These are phyloP conservation scores for Blastobotrys malaysiensis DNA, from an alignment of 1,139 yeast genomes.

Conservation along the genomic window DNA sequence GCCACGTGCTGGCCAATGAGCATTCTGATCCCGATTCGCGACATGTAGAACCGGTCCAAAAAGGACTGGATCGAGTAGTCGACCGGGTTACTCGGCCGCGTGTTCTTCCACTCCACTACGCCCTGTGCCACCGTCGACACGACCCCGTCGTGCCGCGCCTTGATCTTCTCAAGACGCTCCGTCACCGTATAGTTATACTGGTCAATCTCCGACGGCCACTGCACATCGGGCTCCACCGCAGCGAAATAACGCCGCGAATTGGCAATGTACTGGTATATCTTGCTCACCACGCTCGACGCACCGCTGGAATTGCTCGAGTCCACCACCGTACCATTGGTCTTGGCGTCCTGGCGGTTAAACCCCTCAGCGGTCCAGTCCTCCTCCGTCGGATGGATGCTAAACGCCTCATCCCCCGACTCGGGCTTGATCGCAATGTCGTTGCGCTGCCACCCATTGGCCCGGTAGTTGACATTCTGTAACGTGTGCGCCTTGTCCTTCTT, in stretches of 20 bases:
- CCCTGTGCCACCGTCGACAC: slow-evolving; percentile 93
- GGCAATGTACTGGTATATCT: slow-evolving; percentile 6
- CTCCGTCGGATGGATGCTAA: slow-evolving; percentile 19
- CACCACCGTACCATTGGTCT: slow-evolving; percentile 9
- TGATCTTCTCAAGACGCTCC: slow-evolving; percentile 63
- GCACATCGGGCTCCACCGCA: slow-evolving; percentile 46
- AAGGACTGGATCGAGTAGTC: slow-evolving; percentile 67
- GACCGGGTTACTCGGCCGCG: slow-evolving; percentile 23
- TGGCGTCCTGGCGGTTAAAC: slow-evolving; percentile 14
- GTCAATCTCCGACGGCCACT: slow-evolving; percentile 71
- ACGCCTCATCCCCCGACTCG: slow-evolving; percentile 21
- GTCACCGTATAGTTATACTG: slow-evolving; percentile 66
- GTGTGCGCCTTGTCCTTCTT: slow-evolving; percentile 10
- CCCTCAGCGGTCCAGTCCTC: slow-evolving; percentile 27
- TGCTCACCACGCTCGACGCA: not conserved
- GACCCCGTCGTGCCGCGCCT: slow-evolving; percentile 85
- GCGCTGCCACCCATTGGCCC: slow-evolving; percentile 13
- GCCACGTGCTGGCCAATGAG: slow-evolving; percentile 86
- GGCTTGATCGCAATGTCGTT: slow-evolving; percentile 29
- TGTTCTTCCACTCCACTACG: slow-evolving; percentile 76
- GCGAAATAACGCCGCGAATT: slow-evolving; percentile 50
- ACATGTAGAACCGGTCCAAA: slow-evolving; percentile 78
- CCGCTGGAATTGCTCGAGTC: slow-evolving; percentile 1
- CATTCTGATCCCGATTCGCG: slow-evolving; percentile 84
- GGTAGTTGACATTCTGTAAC: slow-evolving; percentile 2